These are phyloP conservation scores for Choanephora cucurbitarum DNA, from an alignment of 371 early-diverging fungal genomes.

Conservation along the genomic window DNA sequence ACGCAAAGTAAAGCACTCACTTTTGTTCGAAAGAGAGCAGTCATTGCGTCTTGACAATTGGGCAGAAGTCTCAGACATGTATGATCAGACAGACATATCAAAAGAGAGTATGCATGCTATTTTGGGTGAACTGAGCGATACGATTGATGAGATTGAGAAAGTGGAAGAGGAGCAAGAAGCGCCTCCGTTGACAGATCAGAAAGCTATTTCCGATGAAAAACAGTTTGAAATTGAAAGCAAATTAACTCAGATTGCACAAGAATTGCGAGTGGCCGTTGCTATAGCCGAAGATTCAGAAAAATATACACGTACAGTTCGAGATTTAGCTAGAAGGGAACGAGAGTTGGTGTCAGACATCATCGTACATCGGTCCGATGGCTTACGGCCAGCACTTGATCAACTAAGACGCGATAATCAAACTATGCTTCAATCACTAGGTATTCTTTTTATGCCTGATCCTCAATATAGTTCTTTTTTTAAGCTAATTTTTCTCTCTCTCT, in stretches of 20 bases:
- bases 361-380: slow-evolving; percentile 9
- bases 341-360: slow-evolving; percentile 19
- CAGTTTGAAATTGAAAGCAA: slow-evolving; percentile 18
- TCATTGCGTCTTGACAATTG: slow-evolving; percentile 34
- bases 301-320: slow-evolving; percentile 42
- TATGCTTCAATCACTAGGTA: slow-evolving; percentile 34
- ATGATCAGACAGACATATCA: slow-evolving; percentile 3
- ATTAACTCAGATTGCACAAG: slow-evolving; percentile 24
- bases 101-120: slow-evolving; percentile 14
- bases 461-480: no score
- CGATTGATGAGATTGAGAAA: slow-evolving; percentile 12
- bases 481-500: no score
- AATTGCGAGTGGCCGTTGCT: slow-evolving; percentile 19
- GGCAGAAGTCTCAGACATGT: slow-evolving; percentile 23
- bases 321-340: slow-evolving; percentile 28
- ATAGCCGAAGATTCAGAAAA: slow-evolving; percentile 28
- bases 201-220: background rate
- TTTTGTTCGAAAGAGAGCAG: slow-evolving; percentile 38
- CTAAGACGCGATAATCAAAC: slow-evolving; percentile 32
- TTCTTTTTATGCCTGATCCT: no score
- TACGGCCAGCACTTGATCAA: slow-evolving; percentile 16
- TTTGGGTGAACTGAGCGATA: slow-evolving; percentile 22
- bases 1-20: slow-evolving; percentile 31
- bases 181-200: background rate
- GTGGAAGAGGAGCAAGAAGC: background rate